Conservation (phyloP, 495 filamentous ascomycete genomes). For the Lichenothelia convexa region DNA sequence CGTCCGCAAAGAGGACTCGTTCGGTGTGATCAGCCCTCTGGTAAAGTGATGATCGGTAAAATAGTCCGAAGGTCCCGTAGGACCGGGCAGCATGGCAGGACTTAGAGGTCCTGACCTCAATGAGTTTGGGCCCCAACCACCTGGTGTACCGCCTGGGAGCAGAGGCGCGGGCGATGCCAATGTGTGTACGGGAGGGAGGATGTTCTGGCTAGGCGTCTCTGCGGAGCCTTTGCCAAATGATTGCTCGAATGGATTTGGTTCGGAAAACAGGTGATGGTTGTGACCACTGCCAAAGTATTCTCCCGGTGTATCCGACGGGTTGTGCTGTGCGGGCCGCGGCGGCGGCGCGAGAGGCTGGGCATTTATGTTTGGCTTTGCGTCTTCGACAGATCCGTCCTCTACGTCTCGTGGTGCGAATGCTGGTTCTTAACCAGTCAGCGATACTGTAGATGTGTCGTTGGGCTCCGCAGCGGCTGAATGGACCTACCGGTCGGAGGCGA, state of each 20-base stretch:
- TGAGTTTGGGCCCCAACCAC: conserved; percentile 72
- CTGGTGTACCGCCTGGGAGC: conserved; percentile 44
- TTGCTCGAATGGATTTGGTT: conserved; percentile 93
- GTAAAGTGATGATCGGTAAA: conserved; percentile 58
- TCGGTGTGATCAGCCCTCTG: conserved; percentile 81
- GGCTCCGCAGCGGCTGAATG: too few species aligned
- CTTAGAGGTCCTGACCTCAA: conserved; percentile 84
- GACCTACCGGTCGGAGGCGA: too few species aligned
- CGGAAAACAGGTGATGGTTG: conserved; percentile 43
- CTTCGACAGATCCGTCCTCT: too few species aligned
- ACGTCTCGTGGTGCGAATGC: too few species aligned
- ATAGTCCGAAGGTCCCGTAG: conserved; percentile 55
- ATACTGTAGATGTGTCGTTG: too few species aligned
- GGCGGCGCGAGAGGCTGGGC: conserved; percentile 57
- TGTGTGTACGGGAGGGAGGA: conserved; percentile 77
- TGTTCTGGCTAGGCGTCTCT: conserved; percentile 75
- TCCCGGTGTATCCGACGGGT: conserved; percentile 38
- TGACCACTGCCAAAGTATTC: conserved; percentile 61
- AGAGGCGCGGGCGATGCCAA: conserved; percentile 79
- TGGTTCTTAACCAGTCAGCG: too few species aligned
- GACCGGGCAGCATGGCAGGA: conserved; percentile 92
- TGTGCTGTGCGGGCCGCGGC: conserved; percentile 43
- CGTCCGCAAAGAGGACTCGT: conserved; percentile 85
- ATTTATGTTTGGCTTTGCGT: too few species aligned
- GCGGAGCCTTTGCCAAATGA: conserved; percentile 61